Evolutionary conservation across 1,284 basidiomycete genomes (phyloP), one percentile per base, ranked within the genome.

Genomic region (Tetrapyrgos nigripes): DNA sequence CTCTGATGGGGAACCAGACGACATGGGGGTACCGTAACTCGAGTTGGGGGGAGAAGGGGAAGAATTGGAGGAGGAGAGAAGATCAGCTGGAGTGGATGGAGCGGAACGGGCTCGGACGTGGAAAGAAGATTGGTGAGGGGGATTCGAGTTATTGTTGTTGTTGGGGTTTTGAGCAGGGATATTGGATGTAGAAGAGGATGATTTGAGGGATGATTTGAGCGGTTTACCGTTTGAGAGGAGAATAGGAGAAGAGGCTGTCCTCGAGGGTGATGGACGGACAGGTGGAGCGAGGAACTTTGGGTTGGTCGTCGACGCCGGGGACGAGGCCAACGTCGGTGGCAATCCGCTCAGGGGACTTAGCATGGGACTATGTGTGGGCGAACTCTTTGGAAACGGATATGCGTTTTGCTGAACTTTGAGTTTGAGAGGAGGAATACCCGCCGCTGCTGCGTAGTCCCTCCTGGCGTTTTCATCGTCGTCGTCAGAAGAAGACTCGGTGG

Each of bases 171-270:
- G 66, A 11, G 66, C 64, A 57, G 76, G 73, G 56, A 85, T 80
- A 66, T 80, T 76, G 26, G 84, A 84, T 2, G 82, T 77, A 1
- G 86, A 87, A 3, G 77, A 75, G 11, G 86, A 85, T 1, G 85
- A 84, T 73, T 97, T 97, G 66, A 98, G 83, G 0, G 93, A 93
- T 0, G 92, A 86, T 70, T 96, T 95, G 73, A 98, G 88, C 1
- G 94, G 91, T 72, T 94, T 93, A 54, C 94, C 94, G 64, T 94
- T 97, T 23, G 92, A 84, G 33, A 96, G 83, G 55, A 93, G 70
- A 60, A 88, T 76, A 0, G 78, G 69, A 0, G 75, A 72, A 1
- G 75, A 76, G n/a, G 67, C 60, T 0, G 72, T 79, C 28, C 73
- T 68, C 1, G 70, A 60, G 0, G 65, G 56, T 43, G 26, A 55